Conservation (phyloP, 371 early-diverging fungal genomes). For the Gilbertella persicaria region DNA sequence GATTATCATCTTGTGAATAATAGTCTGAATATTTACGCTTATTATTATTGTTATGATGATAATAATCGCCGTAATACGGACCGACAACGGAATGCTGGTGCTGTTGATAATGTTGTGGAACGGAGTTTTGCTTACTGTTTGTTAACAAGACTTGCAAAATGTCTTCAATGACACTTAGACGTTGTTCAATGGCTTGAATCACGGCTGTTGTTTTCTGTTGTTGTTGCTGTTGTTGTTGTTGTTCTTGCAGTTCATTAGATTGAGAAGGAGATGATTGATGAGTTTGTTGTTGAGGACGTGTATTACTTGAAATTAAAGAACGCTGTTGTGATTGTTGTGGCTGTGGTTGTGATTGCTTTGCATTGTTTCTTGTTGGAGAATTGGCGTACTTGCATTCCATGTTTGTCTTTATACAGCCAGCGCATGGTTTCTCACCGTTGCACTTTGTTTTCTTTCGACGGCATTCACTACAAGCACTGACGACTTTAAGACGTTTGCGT, state of each 20-base stretch:
- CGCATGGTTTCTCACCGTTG: constrained; percentile 39
- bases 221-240: constrained; percentile 1
- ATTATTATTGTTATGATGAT: not conserved
- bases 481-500: constrained; percentile 44
- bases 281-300: constrained; percentile 1
- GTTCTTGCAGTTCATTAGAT: not conserved
- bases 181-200: constrained; percentile 42
- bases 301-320: not conserved
- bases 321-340: constrained; percentile 9
- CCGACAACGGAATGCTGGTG: constrained; percentile 25
- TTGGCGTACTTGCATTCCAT: constrained; percentile 41
- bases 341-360: constrained; percentile 17
- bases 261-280: constrained; percentile 2
- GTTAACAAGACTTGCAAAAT: constrained; percentile 35
- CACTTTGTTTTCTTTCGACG: constrained; percentile 26
- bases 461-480: constrained; percentile 33
- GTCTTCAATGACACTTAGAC: constrained; percentile 44
- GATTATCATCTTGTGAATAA: not conserved
- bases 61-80: constrained; percentile 20
- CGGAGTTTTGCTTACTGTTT: constrained; percentile 1
- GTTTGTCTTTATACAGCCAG: constrained; percentile 40
- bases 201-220: constrained; percentile 5
- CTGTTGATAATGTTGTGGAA: constrained; percentile 10
- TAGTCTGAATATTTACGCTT: constrained; percentile 4
- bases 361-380: constrained; percentile 13